phyloP scores from a whole-genome alignment of 2,329 filamentous ascomycete genomes.

The Volutella citrinella region DNA sequence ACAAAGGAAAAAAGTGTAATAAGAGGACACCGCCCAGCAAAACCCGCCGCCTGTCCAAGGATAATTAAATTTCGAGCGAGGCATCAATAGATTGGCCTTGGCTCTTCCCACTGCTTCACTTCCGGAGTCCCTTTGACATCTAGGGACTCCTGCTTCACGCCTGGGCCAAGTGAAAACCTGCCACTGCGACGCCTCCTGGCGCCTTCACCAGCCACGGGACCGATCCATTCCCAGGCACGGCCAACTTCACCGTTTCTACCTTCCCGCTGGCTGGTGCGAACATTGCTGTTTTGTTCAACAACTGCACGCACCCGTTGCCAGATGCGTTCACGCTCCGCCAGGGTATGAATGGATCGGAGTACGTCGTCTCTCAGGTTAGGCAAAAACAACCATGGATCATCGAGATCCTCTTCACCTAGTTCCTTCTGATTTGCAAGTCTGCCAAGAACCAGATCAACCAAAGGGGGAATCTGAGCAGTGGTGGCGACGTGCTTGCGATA shows the following conservation, averaged over 20 bases:
- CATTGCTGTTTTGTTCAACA: constrained; percentile 92
- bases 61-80: too few relatives aligned
- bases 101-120: constrained; percentile 40
- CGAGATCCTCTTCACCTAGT: constrained; percentile 63
- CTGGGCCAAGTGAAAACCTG: constrained; percentile 45
- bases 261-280: constrained; percentile 72
- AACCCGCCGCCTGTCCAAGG: too few relatives aligned
- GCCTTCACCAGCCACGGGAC: constrained; percentile 47
- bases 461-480: constrained; percentile 70
- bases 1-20: constrained; percentile 8
- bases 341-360: constrained; percentile 74
- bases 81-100: constrained; percentile 39
- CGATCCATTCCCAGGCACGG: constrained; percentile 69
- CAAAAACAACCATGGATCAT: constrained; percentile 80
- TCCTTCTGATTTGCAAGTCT: constrained; percentile 81
- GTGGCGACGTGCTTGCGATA: constrained; percentile 63
- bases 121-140: constrained; percentile 23
- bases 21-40: too few relatives aligned
- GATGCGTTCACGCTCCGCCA: constrained; percentile 71
- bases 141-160: constrained; percentile 35
- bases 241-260: constrained; percentile 63
- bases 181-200: constrained; percentile 49
- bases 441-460: constrained; percentile 83
- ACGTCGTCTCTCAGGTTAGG: constrained; percentile 91
- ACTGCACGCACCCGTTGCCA: constrained; percentile 82